Evolutionary conservation across 2,329 filamentous ascomycete genomes (phyloP).

Genomic region (Penicillium sp.): DNA sequence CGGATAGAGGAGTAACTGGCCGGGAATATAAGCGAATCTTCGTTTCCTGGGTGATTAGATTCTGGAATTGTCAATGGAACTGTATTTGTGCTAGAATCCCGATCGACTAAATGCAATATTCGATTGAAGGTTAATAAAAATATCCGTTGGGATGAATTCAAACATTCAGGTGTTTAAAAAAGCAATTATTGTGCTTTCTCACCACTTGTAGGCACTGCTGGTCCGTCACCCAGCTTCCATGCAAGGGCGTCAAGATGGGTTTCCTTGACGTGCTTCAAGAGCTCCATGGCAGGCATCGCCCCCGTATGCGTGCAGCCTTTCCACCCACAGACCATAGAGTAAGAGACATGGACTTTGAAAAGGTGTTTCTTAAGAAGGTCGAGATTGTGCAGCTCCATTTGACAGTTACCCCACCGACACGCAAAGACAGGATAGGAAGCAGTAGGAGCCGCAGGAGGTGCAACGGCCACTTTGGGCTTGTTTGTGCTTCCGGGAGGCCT

Average conservation of each 20-base stretch:
- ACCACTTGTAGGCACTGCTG: slow-evolving; percentile 60
- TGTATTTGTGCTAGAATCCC: slow-evolving; percentile 13
- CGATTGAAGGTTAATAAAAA: slow-evolving; percentile 27
- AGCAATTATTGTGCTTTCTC: slow-evolving; percentile 46
- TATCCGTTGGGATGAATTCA: slow-evolving; percentile 1
- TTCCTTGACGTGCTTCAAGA: slow-evolving; percentile 58
- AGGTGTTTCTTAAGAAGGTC: slow-evolving; percentile 64
- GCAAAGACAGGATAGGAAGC: slow-evolving; percentile 51
- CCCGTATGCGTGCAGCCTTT: slow-evolving; percentile 28
- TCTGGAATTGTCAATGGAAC: slow-evolving; percentile 52
- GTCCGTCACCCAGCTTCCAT: slow-evolving; percentile 66
- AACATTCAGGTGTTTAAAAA: slow-evolving; percentile 13
- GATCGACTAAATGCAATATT: slow-evolving; percentile 24
- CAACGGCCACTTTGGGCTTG: slow-evolving; percentile 24
- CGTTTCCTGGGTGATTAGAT: slow-evolving; percentile 32
- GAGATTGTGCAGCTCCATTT: slow-evolving; percentile 65
- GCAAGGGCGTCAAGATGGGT: slow-evolving; percentile 59
- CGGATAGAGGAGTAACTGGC: slow-evolving; percentile 40
- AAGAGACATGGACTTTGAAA: slow-evolving; percentile 57
- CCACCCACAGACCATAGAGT: slow-evolving; percentile 35
- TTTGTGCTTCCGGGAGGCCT: slow-evolving; percentile 26
- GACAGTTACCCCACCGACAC: slow-evolving; percentile 64
- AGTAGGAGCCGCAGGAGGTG: slow-evolving; percentile 24
- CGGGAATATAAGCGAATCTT: slow-evolving; percentile 43
- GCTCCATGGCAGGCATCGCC: slow-evolving; percentile 38